These are phyloP conservation scores for Melampsora americana DNA, from an alignment of 1,284 basidiomycete genomes.

Conservation along the genomic window DNA sequence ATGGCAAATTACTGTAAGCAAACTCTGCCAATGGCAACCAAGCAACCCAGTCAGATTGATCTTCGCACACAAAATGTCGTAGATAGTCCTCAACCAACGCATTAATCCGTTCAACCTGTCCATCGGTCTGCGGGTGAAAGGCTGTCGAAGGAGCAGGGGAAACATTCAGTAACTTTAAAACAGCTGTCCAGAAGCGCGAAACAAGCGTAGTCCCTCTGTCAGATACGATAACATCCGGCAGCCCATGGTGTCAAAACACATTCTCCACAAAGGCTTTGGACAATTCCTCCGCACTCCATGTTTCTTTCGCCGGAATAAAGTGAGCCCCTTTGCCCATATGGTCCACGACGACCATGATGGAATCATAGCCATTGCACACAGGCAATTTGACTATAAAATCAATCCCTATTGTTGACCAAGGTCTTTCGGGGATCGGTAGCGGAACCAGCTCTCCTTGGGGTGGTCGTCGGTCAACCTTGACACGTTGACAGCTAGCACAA, in stretches of 20 bases:
- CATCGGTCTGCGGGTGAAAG: too few relatives aligned
- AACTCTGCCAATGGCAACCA: slow-evolving; percentile 52
- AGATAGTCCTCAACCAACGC: slow-evolving; percentile 46
- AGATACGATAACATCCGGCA: slow-evolving; percentile 51
- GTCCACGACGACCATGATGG: slow-evolving; percentile 49
- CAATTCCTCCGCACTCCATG: not conserved
- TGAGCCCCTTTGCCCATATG: slow-evolving; percentile 44
- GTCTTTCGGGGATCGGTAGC: slow-evolving; percentile 20
- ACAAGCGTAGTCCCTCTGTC: slow-evolving; percentile 54
- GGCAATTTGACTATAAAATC: slow-evolving; percentile 48
- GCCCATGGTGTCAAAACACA: slow-evolving; percentile 47
- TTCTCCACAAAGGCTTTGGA: not conserved
- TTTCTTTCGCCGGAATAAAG: slow-evolving; percentile 11
- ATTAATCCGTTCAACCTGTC: slow-evolving; percentile 18
- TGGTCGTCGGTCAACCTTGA: not conserved
- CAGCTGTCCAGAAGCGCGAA: slow-evolving; percentile 49
- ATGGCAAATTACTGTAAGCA: slow-evolving; percentile 51
- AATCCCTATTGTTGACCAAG: slow-evolving; percentile 42
- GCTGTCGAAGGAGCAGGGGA: slow-evolving; percentile 50
- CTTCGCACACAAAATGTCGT: slow-evolving; percentile 46
- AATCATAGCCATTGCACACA: slow-evolving; percentile 33
- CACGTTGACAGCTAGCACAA: slow-evolving; percentile 23
- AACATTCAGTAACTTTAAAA: not conserved
- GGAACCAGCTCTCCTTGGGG: not conserved
- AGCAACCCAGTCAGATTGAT: slow-evolving; percentile 43